These are phyloP conservation scores for Suillus fuscotomentosus DNA, from an alignment of 768 basidiomycete species.

Conservation along the genomic window DNA sequence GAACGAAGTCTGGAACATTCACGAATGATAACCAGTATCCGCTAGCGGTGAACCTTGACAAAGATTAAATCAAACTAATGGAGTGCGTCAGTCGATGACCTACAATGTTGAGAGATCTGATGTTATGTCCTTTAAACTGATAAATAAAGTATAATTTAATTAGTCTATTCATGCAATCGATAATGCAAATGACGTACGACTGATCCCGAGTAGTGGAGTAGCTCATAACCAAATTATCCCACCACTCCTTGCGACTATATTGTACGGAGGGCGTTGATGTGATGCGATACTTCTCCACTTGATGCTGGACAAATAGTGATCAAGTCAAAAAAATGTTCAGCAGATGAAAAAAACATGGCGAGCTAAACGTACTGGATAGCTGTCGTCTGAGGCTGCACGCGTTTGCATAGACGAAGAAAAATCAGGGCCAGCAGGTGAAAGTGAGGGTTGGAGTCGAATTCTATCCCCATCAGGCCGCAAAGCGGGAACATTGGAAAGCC, in stretches of 20 bases:
- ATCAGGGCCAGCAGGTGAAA: constrained; percentile 30
- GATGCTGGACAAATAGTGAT: constrained; percentile 10
- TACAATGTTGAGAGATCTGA: constrained; percentile 54
- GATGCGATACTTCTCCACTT: constrained; percentile 27
- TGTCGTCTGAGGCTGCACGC: constrained; percentile 26
- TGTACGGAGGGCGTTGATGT: constrained; percentile 28
- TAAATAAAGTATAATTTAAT: neutral
- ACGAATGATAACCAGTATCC: constrained; percentile 71
- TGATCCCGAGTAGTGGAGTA: constrained; percentile 41
- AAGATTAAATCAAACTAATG: constrained; percentile 7
- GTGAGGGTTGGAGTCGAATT: constrained; percentile 28
- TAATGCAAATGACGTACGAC: constrained; percentile 33
- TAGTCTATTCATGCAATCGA: constrained; percentile 1
- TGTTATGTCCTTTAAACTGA: constrained; percentile 48
- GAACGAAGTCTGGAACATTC: constrained; percentile 53
- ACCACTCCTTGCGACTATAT: constrained; percentile 41
- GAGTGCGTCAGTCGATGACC: constrained; percentile 16
- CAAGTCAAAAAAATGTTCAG: neutral
- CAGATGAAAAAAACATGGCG: neutral
- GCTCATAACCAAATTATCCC: constrained; percentile 45
- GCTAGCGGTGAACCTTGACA: constrained; percentile 58
- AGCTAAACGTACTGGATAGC: constrained; percentile 23
- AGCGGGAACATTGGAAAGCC: constrained; percentile 19
- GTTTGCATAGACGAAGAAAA: constrained; percentile 27
- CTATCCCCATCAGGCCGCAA: constrained; percentile 26